A percentile compares a stretch with the other conserved stretches of the same genome.
phyloP scores from a whole-genome alignment of 2,329 filamentous ascomycete genomes.

The Penicillium frequentans region DNA sequence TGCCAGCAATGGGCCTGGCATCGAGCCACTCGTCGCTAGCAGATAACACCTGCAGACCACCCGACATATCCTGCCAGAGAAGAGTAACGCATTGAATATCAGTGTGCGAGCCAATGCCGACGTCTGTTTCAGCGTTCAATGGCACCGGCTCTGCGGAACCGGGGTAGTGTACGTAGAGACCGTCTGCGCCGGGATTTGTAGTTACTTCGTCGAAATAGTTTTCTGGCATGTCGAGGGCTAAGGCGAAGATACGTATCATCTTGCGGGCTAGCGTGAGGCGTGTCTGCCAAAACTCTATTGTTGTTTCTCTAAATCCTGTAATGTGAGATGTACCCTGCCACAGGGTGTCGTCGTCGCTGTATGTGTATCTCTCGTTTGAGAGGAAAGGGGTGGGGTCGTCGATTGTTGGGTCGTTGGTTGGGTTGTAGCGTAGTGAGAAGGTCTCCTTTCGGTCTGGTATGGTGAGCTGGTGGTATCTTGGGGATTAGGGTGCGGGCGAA shows the following conservation, averaged over 20 bases:
- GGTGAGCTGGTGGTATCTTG: neutral
- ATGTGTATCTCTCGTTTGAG: constrained; percentile 41
- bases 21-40: constrained; percentile 34
- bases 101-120: constrained; percentile 50
- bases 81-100: constrained; percentile 54
- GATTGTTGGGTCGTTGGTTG: constrained; percentile 51
- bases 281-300: constrained; percentile 20
- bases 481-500: constrained; percentile 5
- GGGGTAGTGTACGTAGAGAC: constrained; percentile 50
- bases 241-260: constrained; percentile 55
- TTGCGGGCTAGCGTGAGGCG: constrained; percentile 51
- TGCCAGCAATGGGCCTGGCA: constrained; percentile 41
- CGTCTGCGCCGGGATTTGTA: constrained; percentile 51
- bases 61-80: constrained; percentile 45
- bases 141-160: constrained; percentile 33
- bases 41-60: constrained; percentile 48
- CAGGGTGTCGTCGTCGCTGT: constrained; percentile 53
- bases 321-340: constrained; percentile 54
- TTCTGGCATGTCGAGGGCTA: constrained; percentile 56
- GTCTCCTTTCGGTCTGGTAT: constrained; percentile 52
- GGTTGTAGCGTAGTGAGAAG: constrained; percentile 55
- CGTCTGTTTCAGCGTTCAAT: constrained; percentile 24
- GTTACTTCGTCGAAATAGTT: constrained; percentile 57
- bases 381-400: constrained; percentile 46
- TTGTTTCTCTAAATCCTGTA: constrained; percentile 29